phyloP scores from a whole-genome alignment of 495 filamentous ascomycete genomes.

The Neurospora sp. region DNA sequence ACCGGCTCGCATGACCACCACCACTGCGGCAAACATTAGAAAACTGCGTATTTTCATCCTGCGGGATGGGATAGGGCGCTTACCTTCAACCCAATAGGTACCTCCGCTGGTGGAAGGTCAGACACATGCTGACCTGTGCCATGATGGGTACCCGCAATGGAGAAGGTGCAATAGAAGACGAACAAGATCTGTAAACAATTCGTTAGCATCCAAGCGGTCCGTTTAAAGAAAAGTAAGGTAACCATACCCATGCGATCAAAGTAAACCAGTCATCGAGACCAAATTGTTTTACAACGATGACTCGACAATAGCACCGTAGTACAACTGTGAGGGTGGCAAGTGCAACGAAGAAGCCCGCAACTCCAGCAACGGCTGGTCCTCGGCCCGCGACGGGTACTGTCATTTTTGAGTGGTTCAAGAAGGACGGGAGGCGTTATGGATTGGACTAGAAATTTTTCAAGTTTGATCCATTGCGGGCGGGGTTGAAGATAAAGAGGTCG shows the following conservation, averaged over 20 bases:
- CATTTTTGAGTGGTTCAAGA: background rate
- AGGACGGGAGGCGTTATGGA: background rate
- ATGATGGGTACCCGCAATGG: background rate
- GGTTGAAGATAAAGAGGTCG: too few species aligned
- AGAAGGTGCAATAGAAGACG: background rate
- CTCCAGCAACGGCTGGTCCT: background rate
- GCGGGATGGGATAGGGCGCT: too few species aligned
- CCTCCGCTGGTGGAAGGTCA: background rate
- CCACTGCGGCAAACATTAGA: background rate
- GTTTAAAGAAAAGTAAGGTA: background rate
- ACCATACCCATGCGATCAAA: background rate
- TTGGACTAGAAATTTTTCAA: background rate
- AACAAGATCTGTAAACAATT: background rate
- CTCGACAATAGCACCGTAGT: background rate
- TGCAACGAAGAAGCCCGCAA: background rate
- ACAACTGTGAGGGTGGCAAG: background rate
- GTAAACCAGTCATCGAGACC: background rate
- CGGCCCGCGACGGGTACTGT: background rate
- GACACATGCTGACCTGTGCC: background rate
- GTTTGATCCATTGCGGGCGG: background rate
- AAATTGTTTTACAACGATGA: background rate
- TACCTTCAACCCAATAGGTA: background rate
- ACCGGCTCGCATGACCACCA: constrained; percentile 19
- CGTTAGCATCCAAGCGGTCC: background rate
- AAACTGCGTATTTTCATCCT: too few species aligned